Conservation (phyloP, 1,139 yeast species). For the Geotrichum candidum region DNA sequence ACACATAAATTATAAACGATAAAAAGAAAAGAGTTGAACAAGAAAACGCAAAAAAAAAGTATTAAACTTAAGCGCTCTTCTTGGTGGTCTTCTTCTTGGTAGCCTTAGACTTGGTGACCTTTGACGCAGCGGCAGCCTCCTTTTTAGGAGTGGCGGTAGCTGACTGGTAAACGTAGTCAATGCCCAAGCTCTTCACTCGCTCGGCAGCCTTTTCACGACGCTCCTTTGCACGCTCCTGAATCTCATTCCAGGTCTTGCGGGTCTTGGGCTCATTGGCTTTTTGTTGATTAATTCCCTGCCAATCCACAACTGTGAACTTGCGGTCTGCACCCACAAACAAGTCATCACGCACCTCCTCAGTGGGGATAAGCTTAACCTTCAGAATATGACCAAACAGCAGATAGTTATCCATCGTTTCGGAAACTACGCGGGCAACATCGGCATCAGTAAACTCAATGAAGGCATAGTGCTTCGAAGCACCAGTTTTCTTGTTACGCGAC, state of each 20-base stretch:
- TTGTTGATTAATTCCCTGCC: conserved; percentile 50
- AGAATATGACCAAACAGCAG: conserved; percentile 79
- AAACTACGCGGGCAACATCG: conserved; percentile 81
- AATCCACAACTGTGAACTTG: conserved; percentile 57
- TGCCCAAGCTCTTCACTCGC: conserved; percentile 49
- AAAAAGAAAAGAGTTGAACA: neutral
- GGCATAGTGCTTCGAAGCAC: conserved; percentile 88
- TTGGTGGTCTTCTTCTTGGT: conserved; percentile 7
- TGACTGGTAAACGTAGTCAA: conserved; percentile 35
- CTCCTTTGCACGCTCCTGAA: conserved; percentile 47
- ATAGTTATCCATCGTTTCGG: conserved; percentile 94
- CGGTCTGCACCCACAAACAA: conserved; percentile 51
- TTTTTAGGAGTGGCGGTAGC: conserved; percentile 12
- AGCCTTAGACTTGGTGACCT: conserved; percentile 11
- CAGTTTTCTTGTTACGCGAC: conserved; percentile 86
- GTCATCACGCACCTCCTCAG: conserved; percentile 42
- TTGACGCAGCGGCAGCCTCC: conserved; percentile 3
- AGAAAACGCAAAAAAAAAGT: neutral
- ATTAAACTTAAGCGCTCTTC: neutral
- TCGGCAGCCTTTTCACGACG: conserved; percentile 44
- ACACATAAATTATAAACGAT: neutral
- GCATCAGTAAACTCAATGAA: conserved; percentile 72
- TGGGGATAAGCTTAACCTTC: conserved; percentile 54
- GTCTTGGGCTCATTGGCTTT: conserved; percentile 55
- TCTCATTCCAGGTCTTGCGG: conserved; percentile 53